Evolutionary conservation across 2,329 filamentous ascomycete genomes (phyloP).

Genomic region (Thielaviopsis populi): DNA sequence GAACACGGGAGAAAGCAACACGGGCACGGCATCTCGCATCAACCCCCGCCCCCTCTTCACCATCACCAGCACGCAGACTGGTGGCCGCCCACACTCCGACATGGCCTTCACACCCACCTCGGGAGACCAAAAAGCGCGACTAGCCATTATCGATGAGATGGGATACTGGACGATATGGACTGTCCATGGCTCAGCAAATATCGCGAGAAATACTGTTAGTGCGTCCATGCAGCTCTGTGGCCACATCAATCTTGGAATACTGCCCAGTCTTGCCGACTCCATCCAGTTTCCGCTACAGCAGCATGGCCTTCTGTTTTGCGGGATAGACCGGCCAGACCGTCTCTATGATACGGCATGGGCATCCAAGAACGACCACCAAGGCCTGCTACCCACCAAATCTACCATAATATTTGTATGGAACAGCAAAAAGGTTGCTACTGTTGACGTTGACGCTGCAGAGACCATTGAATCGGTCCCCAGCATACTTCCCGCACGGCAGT

Average conservation of each 20-base stretch:
- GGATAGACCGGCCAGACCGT: background rate
- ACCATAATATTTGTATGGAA: slow-evolving; percentile 16
- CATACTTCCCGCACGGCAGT: slow-evolving; percentile 1
- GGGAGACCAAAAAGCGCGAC: slow-evolving; percentile 33
- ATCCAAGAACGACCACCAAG: background rate
- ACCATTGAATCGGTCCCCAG: slow-evolving; percentile 4
- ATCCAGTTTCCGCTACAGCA: slow-evolving; percentile 24
- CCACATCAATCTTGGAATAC: slow-evolving; percentile 29
- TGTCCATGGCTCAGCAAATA: slow-evolving; percentile 28
- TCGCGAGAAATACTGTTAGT: slow-evolving; percentile 24
- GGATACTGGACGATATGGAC: slow-evolving; percentile 58
- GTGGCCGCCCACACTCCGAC: slow-evolving; percentile 43
- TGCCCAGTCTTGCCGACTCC: slow-evolving; percentile 23
- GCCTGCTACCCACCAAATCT: background rate
- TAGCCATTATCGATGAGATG: slow-evolving; percentile 49
- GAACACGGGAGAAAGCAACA: background rate
- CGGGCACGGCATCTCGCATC: slow-evolving; percentile 34
- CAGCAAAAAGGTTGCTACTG: slow-evolving; percentile 6
- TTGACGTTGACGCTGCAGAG: slow-evolving; percentile 5
- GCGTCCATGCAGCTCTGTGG: slow-evolving; percentile 28
- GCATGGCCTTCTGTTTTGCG: slow-evolving; percentile 31
- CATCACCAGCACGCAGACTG: slow-evolving; percentile 38
- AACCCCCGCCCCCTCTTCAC: slow-evolving; percentile 39
- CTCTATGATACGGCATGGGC: background rate
- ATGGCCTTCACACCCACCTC: slow-evolving; percentile 45